These are phyloP conservation scores for Rhododendron mucronatum DNA, from an alignment of 148 eudicot genomes.

Conservation along the genomic window DNA sequence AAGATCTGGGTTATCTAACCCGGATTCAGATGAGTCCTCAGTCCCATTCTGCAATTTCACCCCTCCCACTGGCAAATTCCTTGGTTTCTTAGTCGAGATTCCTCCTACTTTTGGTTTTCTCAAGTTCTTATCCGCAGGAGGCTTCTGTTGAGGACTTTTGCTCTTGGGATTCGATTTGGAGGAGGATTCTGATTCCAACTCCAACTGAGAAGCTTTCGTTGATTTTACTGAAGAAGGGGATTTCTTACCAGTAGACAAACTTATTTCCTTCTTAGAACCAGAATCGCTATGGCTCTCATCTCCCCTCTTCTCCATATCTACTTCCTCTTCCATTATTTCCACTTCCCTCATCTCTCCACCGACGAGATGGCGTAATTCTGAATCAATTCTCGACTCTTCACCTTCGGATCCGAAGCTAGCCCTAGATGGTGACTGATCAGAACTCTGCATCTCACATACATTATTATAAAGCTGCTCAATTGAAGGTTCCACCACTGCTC, in stretches of 20 bases:
- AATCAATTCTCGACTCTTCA: slow-evolving; percentile 91
- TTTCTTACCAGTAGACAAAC: slow-evolving; percentile 8
- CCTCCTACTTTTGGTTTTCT: slow-evolving; percentile 47
- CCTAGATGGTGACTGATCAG: slow-evolving; percentile 96
- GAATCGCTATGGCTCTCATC: slow-evolving; percentile 38
- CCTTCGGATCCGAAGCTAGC: slow-evolving; percentile 82
- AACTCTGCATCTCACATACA: slow-evolving; percentile 98
- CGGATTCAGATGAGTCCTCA: slow-evolving; percentile 30
- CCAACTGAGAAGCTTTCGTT: slow-evolving; percentile 38
- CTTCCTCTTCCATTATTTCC: slow-evolving; percentile 83
- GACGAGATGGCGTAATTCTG: slow-evolving; percentile 86
- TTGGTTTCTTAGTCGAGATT: slow-evolving; percentile 30
- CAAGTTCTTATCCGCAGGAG: slow-evolving; percentile 24
- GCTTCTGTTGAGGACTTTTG: slow-evolving; percentile 30
- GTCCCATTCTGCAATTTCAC: slow-evolving; percentile 9
- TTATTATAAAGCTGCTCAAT: slow-evolving; percentile 93
- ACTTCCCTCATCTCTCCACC: slow-evolving; percentile 96
- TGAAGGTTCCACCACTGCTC: slow-evolving; percentile 58
- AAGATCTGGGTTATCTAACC: slow-evolving; percentile 76
- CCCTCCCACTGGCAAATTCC: slow-evolving; percentile 9
- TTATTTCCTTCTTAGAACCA: slow-evolving; percentile 26
- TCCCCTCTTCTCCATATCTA: slow-evolving; percentile 38
- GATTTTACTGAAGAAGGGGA: slow-evolving; percentile 30
- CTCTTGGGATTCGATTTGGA: slow-evolving; percentile 37
- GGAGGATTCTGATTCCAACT: slow-evolving; percentile 41